phyloP scores from a whole-genome alignment of 768 basidiomycete species.

The Termitomyces sp. region DNA sequence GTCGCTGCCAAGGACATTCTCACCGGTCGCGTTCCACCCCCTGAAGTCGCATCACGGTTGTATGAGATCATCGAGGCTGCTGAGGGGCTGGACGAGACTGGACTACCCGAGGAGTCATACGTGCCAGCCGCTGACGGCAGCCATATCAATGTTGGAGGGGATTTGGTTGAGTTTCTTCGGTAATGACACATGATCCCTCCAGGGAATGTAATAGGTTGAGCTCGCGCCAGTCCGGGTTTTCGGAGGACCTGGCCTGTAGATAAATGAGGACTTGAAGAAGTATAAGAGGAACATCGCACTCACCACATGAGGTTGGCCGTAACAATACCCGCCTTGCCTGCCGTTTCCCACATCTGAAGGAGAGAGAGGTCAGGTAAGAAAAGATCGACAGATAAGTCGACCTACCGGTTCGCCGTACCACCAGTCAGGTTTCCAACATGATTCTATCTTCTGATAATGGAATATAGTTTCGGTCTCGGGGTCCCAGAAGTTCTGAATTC shows the following conservation, averaged over 20 bases:
- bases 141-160: slow-evolving; percentile 51
- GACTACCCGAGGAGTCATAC: slow-evolving; percentile 76
- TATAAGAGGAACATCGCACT: slow-evolving; percentile 22
- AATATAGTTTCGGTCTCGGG: slow-evolving; percentile 62
- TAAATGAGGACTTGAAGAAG: neutral
- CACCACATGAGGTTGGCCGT: slow-evolving; percentile 94
- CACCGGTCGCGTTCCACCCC: slow-evolving; percentile 92
- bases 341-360: slow-evolving; percentile 87
- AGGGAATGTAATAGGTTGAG: slow-evolving; percentile 78
- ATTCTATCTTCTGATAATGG: slow-evolving; percentile 62
- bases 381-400: neutral
- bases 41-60: slow-evolving; percentile 87
- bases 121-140: slow-evolving; percentile 67
- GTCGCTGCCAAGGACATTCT: slow-evolving; percentile 91
- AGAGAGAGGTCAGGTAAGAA: neutral
- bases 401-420: slow-evolving; percentile 87
- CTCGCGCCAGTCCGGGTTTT: slow-evolving; percentile 61
- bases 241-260: slow-evolving; percentile 77
- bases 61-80: slow-evolving; percentile 98
- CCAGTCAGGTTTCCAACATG: slow-evolving; percentile 70
- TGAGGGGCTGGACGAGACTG: slow-evolving; percentile 86
- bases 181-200: slow-evolving; percentile 70
- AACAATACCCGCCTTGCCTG: slow-evolving; percentile 63
- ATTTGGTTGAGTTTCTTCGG: slow-evolving; percentile 75
- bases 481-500: slow-evolving; percentile 80